phyloP scores from a whole-genome alignment of 345 rosid genomes.

The Mangifera indica region DNA sequence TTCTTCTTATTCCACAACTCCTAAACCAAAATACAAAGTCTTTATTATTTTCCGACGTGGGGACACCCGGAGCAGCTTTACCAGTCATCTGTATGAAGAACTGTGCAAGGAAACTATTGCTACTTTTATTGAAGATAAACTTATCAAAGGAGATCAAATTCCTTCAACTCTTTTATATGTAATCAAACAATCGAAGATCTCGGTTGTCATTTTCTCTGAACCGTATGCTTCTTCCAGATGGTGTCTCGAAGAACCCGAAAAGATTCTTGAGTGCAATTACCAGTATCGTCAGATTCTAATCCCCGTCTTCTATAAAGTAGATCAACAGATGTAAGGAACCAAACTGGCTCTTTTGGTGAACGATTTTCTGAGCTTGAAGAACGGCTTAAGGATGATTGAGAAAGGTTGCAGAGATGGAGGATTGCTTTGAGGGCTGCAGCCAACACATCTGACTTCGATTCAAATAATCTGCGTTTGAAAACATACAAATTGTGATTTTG shows the following conservation, averaged over 20 bases:
- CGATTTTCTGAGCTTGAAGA: slow-evolving; percentile 25
- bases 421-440: neutral
- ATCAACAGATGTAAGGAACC: too few relatives aligned
- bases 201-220: neutral
- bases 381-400: neutral
- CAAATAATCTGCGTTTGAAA: too few relatives aligned
- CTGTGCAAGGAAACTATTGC: neutral
- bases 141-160: neutral
- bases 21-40: too few relatives aligned
- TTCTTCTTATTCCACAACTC: too few relatives aligned
- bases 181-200: neutral
- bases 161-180: neutral
- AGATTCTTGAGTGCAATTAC: neutral
- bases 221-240: slow-evolving; percentile 21
- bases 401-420: slow-evolving; percentile 16
- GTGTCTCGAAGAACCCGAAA: slow-evolving; percentile 21
- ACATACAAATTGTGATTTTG: too few relatives aligned
- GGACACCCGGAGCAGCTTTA: neutral
- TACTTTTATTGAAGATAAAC: neutral
- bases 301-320: too few relatives aligned
- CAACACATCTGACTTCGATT: neutral
- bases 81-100: neutral
- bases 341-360: slow-evolving; percentile 29
- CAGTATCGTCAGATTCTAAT: too few relatives aligned
- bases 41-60: neutral